phyloP scores from a whole-genome alignment of 2,329 filamentous ascomycete genomes.

The Calonectria hongkongensis region DNA sequence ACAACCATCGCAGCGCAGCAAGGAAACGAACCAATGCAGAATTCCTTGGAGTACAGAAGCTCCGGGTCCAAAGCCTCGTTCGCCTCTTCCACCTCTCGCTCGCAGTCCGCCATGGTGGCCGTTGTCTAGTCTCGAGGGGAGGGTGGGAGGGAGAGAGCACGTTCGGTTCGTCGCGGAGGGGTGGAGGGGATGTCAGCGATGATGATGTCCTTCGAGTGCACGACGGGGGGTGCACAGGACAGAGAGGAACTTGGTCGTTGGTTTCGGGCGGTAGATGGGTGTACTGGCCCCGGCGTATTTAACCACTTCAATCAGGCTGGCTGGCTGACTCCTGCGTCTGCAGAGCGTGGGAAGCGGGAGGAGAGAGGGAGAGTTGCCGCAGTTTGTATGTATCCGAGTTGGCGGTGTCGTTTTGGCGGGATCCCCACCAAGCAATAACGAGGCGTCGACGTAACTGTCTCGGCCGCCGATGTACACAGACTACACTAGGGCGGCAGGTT shows the following conservation, averaged over 20 bases:
- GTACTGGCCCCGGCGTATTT: neutral
- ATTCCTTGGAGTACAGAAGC: slow-evolving; percentile 93
- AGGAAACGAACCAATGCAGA: slow-evolving; percentile 82
- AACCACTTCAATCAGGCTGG: neutral
- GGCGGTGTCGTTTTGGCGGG: slow-evolving; percentile 31
- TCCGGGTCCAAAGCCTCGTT: slow-evolving; percentile 84
- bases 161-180: slow-evolving; percentile 8
- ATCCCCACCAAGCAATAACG: slow-evolving; percentile 32
- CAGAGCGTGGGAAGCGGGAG: neutral
- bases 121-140: slow-evolving; percentile 9
- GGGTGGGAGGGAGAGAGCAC: neutral
- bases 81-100: slow-evolving; percentile 66
- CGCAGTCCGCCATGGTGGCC: slow-evolving; percentile 68
- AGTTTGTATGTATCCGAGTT: slow-evolving; percentile 23
- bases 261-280: neutral
- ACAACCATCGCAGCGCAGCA: slow-evolving; percentile 26
- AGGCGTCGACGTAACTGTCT: slow-evolving; percentile 25
- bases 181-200: neutral
- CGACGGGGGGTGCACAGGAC: slow-evolving; percentile 1
- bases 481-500: neutral
- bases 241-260: neutral
- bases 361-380: slow-evolving; percentile 13
- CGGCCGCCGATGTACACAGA: slow-evolving; percentile 3
- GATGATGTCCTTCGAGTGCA: neutral
- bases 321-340: neutral